phyloP scores from a whole-genome alignment of 2,329 filamentous ascomycete genomes.

The Thelonectria discophora region DNA sequence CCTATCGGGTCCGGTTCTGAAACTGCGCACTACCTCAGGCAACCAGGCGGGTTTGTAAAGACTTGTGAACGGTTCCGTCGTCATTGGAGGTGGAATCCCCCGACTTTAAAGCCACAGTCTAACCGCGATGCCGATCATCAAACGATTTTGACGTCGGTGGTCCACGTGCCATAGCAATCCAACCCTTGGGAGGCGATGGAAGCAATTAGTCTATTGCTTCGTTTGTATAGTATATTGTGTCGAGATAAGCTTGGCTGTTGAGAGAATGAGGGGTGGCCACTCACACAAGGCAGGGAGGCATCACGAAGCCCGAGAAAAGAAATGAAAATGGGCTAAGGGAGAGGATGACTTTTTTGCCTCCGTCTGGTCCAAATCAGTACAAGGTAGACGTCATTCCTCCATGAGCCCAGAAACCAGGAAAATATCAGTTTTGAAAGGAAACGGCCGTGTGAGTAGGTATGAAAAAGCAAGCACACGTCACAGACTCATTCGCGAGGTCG shows the following conservation, averaged over 20 bases:
- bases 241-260: background rate
- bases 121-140: constrained; percentile 17
- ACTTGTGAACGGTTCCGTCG: background rate
- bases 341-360: no score
- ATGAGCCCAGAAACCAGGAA: no score
- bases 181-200: constrained; percentile 7
- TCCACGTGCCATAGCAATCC: constrained; percentile 17
- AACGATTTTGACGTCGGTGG: constrained; percentile 19
- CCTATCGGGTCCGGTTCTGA: no score
- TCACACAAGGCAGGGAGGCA: no score
- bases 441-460: no score
- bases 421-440: no score
- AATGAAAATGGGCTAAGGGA: no score
- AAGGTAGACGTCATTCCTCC: no score
- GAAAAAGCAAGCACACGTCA: no score
- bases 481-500: no score
- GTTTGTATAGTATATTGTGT: background rate
- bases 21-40: constrained; percentile 6
- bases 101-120: background rate
- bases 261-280: background rate
- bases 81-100: background rate
- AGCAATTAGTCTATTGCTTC: background rate
- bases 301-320: no score
- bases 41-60: constrained; percentile 6
- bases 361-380: no score